Base-by-base conservation (phyloP, 2,329 filamentous ascomycete genomes). In the Fusarium proliferatum region DNA sequence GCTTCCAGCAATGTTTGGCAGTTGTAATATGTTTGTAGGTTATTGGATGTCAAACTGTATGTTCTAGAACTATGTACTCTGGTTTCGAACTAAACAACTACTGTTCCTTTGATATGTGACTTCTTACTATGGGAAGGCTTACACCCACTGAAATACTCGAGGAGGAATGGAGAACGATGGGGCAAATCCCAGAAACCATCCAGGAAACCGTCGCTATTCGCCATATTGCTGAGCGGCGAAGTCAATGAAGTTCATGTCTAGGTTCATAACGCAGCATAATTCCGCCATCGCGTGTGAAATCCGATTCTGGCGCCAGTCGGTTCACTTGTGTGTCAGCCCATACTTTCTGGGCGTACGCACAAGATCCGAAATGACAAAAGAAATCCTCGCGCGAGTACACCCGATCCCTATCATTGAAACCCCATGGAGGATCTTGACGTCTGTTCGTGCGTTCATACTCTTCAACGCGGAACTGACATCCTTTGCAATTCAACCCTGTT, bases 391-490 rank as follows among this genome's bases (percentile, higher is more conserved):
- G n/a, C 1, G 59, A 34, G 30, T 72, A 72, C 1, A 61, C 52
- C 10, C 58, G 51, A 36, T 72, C 69, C 3, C 68, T 46, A 15
- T 72, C 69, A n/a, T 69, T 64, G 11, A 43, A 45, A 1, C 64
- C 67, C 68, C 68, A 71, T 5, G 67, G 56, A 0, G 67, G 67
- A 21, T n/a, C 33, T 6, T 6, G n/a, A 2, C 13, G 8, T 16
- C 19, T 30, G 7, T 17, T 26, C 13, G 9, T 7, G 4, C 11
- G n/a, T 5, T 7, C 34, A 55, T 58, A 49, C 5, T 60, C 49
- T 33, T 72, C 68, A 9, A 64, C 45, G 4, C 33, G 59, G 9
- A 72, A 64, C 23, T 72, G 69, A 16, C 68, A 72, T 12, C 68
- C 69, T 34, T 68, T 71, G 28, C 69, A 72, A 17, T 34, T 72